These are phyloP conservation scores for Coemansia sp. DNA, from an alignment of 192 early-diverging fungal species.

Conservation along the genomic window DNA sequence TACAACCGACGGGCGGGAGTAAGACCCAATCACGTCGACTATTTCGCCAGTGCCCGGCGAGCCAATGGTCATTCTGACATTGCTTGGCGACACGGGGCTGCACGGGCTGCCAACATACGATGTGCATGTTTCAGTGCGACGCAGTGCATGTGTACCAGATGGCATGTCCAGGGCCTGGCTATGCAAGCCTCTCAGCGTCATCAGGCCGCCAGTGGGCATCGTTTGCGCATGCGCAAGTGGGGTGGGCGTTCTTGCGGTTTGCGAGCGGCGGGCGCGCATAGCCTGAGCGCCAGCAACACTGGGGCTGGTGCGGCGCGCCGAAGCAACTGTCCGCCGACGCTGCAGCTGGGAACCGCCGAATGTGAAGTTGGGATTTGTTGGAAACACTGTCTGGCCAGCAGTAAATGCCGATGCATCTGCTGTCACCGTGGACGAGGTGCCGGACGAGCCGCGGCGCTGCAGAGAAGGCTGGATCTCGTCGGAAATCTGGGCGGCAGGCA, in stretches of 20 bases:
- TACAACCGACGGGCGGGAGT: constrained; percentile 20
- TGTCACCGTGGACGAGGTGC: constrained; percentile 10
- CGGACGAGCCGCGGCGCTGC: constrained; percentile 26
- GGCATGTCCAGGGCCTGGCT: not conserved
- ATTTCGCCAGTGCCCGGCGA: constrained; percentile 20
- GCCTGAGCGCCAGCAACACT: not conserved
- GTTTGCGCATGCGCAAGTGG: constrained; percentile 1
- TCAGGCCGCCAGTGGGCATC: not conserved
- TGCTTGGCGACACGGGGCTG: not conserved
- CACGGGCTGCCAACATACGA: not conserved
- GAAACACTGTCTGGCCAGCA: constrained; percentile 24
- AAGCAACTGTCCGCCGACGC: constrained; percentile 3
- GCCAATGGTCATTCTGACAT: constrained; percentile 21
- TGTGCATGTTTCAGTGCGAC: not conserved
- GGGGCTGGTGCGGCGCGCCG: not conserved
- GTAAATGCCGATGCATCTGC: constrained; percentile 10
- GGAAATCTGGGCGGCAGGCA: constrained; percentile 3
- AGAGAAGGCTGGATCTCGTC: not conserved
- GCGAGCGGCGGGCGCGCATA: not conserved
- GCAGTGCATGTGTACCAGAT: not conserved
- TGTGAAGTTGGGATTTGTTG: constrained; percentile 18
- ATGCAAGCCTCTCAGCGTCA: no score
- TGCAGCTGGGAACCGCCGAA: not conserved
- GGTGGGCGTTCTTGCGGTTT: constrained; percentile 1
- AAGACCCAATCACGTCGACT: constrained; percentile 33